A percentile compares a stretch with the other conserved stretches of the same genome.
Evolutionary conservation across 192 early-diverging fungal species (phyloP).

Genomic region (Rhizoclosmatium sp.): DNA sequence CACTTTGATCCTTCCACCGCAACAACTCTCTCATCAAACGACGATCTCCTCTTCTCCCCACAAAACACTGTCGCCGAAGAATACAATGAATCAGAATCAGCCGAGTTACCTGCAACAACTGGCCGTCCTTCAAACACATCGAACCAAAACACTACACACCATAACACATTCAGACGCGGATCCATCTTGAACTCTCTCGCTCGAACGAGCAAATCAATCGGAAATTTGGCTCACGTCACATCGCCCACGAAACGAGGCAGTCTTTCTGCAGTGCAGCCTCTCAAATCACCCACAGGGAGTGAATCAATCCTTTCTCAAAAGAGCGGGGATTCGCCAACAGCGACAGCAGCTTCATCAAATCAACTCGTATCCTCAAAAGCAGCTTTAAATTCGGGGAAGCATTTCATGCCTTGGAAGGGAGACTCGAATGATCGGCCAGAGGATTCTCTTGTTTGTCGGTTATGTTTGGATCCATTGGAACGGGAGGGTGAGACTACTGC

Average conservation of each 20-base stretch:
- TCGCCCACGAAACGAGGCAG: not conserved
- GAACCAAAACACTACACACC: too few species aligned
- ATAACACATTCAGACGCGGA: too few species aligned
- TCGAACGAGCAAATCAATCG: too few species aligned
- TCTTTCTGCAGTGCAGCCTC: not conserved
- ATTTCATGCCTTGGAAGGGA: slow-evolving; percentile 31
- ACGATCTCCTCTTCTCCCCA: too few species aligned
- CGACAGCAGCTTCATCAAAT: not conserved
- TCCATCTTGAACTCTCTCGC: too few species aligned
- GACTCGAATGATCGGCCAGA: slow-evolving; percentile 26
- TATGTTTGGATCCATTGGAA: slow-evolving; percentile 41
- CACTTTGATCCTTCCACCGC: not conserved
- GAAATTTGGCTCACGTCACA: too few species aligned
- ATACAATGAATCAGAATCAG: too few species aligned
- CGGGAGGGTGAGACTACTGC: not conserved
- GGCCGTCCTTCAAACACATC: too few species aligned
- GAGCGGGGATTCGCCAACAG: not conserved
- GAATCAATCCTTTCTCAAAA: not conserved
- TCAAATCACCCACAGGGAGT: slow-evolving; percentile 11
- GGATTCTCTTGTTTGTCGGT: slow-evolving; percentile 27
- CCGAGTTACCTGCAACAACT: too few species aligned
- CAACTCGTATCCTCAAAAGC: not conserved
- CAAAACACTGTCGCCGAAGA: too few species aligned
- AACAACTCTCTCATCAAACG: not conserved
- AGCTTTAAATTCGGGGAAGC: not conserved